These are phyloP conservation scores for Phialemoniopsis sp. DNA, from an alignment of 2,329 filamentous ascomycete genomes.

Conservation along the genomic window DNA sequence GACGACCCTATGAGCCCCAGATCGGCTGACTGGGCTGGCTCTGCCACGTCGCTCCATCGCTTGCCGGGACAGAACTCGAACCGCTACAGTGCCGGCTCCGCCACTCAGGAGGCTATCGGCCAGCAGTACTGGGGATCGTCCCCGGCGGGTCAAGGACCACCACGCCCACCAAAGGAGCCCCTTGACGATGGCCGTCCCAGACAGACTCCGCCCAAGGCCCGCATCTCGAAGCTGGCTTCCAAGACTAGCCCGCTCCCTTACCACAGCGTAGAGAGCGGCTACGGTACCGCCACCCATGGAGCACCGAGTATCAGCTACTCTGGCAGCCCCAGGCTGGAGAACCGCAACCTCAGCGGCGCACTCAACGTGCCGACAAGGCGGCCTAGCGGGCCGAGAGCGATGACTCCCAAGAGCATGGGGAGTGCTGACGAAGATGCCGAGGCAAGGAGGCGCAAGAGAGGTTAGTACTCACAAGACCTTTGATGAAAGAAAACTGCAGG, in stretches of 20 bases:
- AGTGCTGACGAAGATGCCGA: slow-evolving; percentile 37
- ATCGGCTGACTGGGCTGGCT: slow-evolving; percentile 60
- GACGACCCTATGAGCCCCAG: slow-evolving; percentile 55
- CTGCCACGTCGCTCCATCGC: slow-evolving; percentile 53
- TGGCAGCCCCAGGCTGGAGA: slow-evolving; percentile 51
- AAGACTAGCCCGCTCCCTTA: slow-evolving; percentile 54
- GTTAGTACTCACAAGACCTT: slow-evolving; percentile 24
- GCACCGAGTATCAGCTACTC: slow-evolving; percentile 42
- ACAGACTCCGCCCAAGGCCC: slow-evolving; percentile 41
- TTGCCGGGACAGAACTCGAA: slow-evolving; percentile 40
- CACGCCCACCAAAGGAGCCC: slow-evolving; percentile 59
- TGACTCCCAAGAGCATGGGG: slow-evolving; percentile 51
- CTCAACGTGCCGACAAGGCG: slow-evolving; percentile 46
- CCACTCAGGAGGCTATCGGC: slow-evolving; percentile 6
- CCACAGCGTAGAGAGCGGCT: slow-evolving; percentile 50
- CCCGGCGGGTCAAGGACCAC: slow-evolving; percentile 26
- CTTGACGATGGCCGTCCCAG: slow-evolving; percentile 31
- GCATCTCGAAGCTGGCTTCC: slow-evolving; percentile 42
- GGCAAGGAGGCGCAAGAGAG: slow-evolving; percentile 52
- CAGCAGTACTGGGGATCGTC: slow-evolving; percentile 41
- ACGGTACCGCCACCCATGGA: slow-evolving; percentile 35
- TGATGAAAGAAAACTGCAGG: not conserved
- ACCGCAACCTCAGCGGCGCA: slow-evolving; percentile 51
- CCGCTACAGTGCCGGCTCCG: slow-evolving; percentile 43
- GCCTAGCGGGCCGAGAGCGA: slow-evolving; percentile 55